Conservation (phyloP, 148 eudicot species). For the Oxyria digyna region DNA sequence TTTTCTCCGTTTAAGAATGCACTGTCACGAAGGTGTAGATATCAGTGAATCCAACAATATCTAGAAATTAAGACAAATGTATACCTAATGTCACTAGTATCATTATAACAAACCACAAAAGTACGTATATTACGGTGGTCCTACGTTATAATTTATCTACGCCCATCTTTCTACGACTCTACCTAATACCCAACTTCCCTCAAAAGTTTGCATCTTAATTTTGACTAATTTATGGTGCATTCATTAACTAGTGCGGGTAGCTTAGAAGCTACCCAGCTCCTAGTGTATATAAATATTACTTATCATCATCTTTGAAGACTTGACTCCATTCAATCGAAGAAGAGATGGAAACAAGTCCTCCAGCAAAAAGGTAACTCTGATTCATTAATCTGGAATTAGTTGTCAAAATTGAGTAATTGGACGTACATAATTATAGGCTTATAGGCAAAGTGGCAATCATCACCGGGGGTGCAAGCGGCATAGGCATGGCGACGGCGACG, state of each 20-base stretch:
- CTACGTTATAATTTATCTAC: background rate
- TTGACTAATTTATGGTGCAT: background rate
- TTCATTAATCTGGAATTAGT: background rate
- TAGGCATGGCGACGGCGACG: slow-evolving; percentile 8
- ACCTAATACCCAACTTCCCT: slow-evolving; percentile 1
- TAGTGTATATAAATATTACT: background rate
- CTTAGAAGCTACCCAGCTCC: background rate
- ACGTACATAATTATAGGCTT: background rate
- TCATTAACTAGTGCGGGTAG: background rate
- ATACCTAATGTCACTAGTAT: background rate
- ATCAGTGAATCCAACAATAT: background rate
- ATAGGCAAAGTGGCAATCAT: slow-evolving; percentile 10
- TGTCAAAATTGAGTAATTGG: background rate
- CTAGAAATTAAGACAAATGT: background rate
- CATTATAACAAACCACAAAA: background rate
- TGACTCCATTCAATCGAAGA: background rate
- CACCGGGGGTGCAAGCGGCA: slow-evolving; percentile 14
- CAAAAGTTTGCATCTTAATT: background rate
- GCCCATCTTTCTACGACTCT: background rate
- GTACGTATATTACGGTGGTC: background rate
- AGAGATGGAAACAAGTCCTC: background rate
- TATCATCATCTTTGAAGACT: too few species aligned
- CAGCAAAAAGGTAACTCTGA: background rate
- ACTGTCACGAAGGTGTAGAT: too few species aligned
- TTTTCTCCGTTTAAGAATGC: too few species aligned